Evolutionary conservation across 352 stramenopile genomes (phyloP), one percentile per base, ranked within the genome.

Genomic region (Pythium volutum): DNA sequence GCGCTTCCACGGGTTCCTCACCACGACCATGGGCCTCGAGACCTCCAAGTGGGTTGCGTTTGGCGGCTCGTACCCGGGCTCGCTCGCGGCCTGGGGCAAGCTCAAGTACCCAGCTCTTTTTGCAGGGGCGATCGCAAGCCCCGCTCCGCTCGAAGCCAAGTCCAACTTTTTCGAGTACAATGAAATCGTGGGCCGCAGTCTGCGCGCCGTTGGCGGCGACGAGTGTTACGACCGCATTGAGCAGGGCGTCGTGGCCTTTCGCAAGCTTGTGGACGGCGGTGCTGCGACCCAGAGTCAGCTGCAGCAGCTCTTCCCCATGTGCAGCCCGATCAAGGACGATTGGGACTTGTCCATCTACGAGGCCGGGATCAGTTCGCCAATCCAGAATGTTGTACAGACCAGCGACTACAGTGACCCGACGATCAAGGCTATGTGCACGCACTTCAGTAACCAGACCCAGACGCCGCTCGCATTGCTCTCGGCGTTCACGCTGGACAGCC

Each of bases 41-140:
- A 62, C 73, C 42, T 33, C 68, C 50, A 88, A 91, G 66, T 98
- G 91, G 93, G 79, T 98, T 29, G 92, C 87, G 2, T 98, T 97
- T 76, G 95, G 95, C 16, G 96, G 93, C 0, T 96, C 77, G 53
- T 99, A 99, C 75, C 93, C 95, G 4, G 96, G 96, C 11, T 97
- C 97, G 74, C 70, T 99, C 27, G 87, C 93, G 0, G 90, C 88
- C 11, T 98, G 91, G 88, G 78, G 94, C 23, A 94, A 97, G 52
- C 68, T 98, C 53, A 96, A 98, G 67, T 97, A 95, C 73, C 93
- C 95, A 7, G 76, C 94, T 58, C 71, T 98, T 18, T 96, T 98
- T 69, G 73, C 76, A 29, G 93, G 88, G 16, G 92, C 90, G 1
- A 89, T 98, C 3, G 86, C 87, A 14, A 97, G 89, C 54, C 98